phyloP scores from a whole-genome alignment of 768 basidiomycete species.

The Leccinum broughii region DNA sequence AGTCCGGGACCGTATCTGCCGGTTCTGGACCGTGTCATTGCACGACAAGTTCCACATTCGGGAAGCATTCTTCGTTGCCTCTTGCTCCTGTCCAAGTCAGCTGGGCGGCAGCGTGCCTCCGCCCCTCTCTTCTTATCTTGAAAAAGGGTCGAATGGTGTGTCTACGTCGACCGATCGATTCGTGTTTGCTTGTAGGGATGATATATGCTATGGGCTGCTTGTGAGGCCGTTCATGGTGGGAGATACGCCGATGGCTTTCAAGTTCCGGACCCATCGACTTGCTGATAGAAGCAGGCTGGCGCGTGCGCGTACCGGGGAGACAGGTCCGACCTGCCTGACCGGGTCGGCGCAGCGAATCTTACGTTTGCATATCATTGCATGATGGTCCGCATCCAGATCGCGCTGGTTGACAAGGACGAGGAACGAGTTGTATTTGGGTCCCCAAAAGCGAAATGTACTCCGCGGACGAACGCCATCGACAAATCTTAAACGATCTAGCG shows the following conservation, averaged over 20 bases:
- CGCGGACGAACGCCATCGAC: constrained; percentile 3
- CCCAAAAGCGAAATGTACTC: neutral
- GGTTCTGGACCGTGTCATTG: neutral
- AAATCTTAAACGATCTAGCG: neutral
- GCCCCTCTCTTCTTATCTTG: neutral
- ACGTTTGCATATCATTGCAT: neutral
- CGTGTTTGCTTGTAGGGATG: neutral
- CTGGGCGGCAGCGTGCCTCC: neutral
- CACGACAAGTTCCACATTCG: neutral
- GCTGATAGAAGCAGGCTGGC: neutral
- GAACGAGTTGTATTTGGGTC: neutral
- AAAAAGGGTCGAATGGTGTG: neutral
- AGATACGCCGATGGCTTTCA: neutral
- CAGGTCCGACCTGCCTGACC: constrained; percentile 1
- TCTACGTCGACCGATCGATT: neutral
- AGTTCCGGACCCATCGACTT: neutral
- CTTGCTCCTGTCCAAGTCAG: neutral
- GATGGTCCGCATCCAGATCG: neutral
- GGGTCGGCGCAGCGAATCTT: neutral
- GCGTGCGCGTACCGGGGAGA: neutral
- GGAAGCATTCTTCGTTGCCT: neutral
- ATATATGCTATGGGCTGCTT: neutral
- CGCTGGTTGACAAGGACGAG: neutral
- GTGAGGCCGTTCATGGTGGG: neutral
- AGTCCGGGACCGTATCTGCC: too few relatives aligned